Evolutionary conservation across 148 eudicot species (phyloP), one percentile per base, ranked within the genome.

Genomic region (Spergularia bocconei): DNA sequence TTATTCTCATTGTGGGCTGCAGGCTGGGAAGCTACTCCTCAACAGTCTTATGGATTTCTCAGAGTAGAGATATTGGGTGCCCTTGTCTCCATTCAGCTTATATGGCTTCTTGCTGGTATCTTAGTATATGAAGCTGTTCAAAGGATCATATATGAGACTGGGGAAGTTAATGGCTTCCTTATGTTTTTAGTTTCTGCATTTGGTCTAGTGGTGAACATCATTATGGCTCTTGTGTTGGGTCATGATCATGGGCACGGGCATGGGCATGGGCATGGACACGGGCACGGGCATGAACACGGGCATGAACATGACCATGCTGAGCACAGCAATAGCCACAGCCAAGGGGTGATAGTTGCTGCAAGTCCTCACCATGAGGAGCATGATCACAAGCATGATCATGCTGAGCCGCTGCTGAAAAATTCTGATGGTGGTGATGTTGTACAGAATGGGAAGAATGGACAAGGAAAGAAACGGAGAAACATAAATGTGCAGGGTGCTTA

Each of bases 11-110:
- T 94, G 70, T 90, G 98, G 98, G 98, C 91, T 1, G 75, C 98
- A 0, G 96, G 98, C 33, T 94, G 98, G 98, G 98, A 91, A 83
- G 91, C 98, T 25, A 94, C 83, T 36, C 96, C 97, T 2, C 91
- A 88, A 6, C 98, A 90, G 72, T 88, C 97, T 16, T 94, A 91
- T 69, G 98, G 98, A 0, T 94, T 94, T 78, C 91, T 86, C 54
- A 80, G 98, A 78, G 83, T 93, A 16, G 98, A 93, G 75, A 91
- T 93, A 11, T 84, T 93, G 7, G 98, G 98, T 23, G 90, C 98
- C 33, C 66, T 91, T 12, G 89, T 94, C 52, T 94, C 98, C 23
- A 90, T 94, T 63, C 98, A 94, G 75, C 80, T 94, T 76, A 91
- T 94, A 73, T 90, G 98, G 98, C 90, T 94, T 64, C 91, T 94